phyloP scores from a whole-genome alignment of 768 basidiomycete genomes.

The Naganishia vishniacii region DNA sequence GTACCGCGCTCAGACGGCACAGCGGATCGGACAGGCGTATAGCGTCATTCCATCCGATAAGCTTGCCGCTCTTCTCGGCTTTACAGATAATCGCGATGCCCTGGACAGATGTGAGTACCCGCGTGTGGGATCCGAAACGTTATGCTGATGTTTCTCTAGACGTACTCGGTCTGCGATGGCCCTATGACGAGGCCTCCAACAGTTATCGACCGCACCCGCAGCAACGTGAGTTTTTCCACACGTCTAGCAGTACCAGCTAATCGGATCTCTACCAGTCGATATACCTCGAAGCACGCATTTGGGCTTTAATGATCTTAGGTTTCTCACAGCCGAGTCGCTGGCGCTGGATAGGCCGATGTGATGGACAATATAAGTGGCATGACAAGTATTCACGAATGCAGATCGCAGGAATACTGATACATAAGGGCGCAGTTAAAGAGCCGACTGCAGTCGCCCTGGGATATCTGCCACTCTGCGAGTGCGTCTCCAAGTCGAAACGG shows the following conservation, averaged over 20 bases:
- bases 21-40: neutral
- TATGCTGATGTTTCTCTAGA: neutral
- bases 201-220: neutral
- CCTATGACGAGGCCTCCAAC: neutral
- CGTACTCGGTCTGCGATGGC: neutral
- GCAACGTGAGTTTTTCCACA: neutral
- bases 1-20: neutral
- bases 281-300: neutral
- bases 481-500: too few relatives aligned
- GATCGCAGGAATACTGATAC: too few relatives aligned
- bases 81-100: neutral
- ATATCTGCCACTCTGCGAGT: too few relatives aligned
- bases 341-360: slow-evolving; percentile 11
- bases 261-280: neutral
- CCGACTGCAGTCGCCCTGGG: too few relatives aligned
- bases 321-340: neutral
- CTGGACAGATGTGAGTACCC: neutral
- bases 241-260: too few relatives aligned
- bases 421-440: too few relatives aligned
- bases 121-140: too few relatives aligned
- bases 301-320: slow-evolving; percentile 6
- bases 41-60: neutral
- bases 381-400: too few relatives aligned
- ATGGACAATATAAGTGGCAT: too few relatives aligned
- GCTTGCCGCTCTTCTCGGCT: neutral